These are phyloP conservation scores for Penicillium janthinellum DNA, from an alignment of 2,329 filamentous ascomycete genomes.

Conservation along the genomic window DNA sequence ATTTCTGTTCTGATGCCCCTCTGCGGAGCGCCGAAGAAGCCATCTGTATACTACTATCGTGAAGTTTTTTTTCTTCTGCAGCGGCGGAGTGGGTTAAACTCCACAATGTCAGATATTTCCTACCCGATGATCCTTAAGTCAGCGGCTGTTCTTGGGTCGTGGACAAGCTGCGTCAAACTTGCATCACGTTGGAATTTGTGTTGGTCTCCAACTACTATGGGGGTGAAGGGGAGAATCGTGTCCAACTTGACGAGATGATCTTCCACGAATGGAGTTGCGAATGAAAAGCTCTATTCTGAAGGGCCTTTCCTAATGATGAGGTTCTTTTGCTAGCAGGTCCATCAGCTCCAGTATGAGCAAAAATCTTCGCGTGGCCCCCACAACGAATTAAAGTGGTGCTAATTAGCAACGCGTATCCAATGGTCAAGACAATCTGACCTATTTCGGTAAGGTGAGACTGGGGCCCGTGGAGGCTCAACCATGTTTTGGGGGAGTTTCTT, in stretches of 20 bases:
- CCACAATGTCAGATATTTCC: conserved; percentile 23
- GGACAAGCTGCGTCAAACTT: conserved; percentile 24
- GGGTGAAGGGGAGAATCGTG: neutral
- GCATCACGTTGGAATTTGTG: conserved; percentile 1
- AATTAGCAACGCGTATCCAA: conserved; percentile 25
- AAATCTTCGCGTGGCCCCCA: conserved; percentile 18
- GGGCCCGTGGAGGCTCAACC: conserved; percentile 35
- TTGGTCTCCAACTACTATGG: neutral
- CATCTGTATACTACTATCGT: conserved; percentile 9
- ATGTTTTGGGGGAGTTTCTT: conserved; percentile 26
- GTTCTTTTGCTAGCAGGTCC: neutral
- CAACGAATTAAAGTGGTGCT: conserved; percentile 23
- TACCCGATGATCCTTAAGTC: conserved; percentile 24
- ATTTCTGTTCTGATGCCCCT: conserved; percentile 21
- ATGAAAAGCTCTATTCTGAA: neutral
- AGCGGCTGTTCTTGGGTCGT: conserved; percentile 22
- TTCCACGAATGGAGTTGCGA: no score
- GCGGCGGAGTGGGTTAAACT: conserved; percentile 18
- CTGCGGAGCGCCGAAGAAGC: conserved; percentile 21
- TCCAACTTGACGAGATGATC: no score
- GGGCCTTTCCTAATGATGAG: neutral
- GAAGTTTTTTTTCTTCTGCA: conserved; percentile 24
- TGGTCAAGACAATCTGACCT: conserved; percentile 28
- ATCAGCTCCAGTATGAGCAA: conserved; percentile 3
- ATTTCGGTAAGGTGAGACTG: conserved; percentile 25